These are phyloP conservation scores for Penicillium sp. DNA, from an alignment of 2,329 filamentous ascomycete genomes.

Conservation along the genomic window DNA sequence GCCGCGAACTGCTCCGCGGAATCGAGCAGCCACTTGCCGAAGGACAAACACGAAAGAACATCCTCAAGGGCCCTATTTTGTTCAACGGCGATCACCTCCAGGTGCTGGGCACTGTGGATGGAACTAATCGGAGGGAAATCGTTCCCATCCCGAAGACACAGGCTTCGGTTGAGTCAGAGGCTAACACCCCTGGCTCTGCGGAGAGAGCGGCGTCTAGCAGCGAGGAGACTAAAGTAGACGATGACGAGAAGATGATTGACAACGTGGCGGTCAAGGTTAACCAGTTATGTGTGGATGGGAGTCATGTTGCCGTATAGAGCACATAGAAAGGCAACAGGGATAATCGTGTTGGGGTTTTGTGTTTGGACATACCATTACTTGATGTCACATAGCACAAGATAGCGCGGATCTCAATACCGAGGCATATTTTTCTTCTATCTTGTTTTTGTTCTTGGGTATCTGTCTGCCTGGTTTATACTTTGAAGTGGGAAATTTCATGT, in stretches of 20 bases:
- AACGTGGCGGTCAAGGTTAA: conserved; percentile 1
- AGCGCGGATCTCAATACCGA: conserved; percentile 1
- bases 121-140: conserved; percentile 27
- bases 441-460: neutral
- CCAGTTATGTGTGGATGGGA: conserved; percentile 1
- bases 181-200: neutral
- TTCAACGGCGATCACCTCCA: conserved; percentile 33
- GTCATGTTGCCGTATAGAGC: conserved; percentile 3
- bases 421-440: neutral
- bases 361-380: neutral
- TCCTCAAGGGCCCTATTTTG: conserved; percentile 36
- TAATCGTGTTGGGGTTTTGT: neutral
- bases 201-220: neutral
- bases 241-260: conserved; percentile 5
- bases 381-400: neutral
- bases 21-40: conserved; percentile 28
- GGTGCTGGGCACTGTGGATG: conserved; percentile 34
- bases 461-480: neutral
- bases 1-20: conserved; percentile 31
- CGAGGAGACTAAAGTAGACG: neutral
- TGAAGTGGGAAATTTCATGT: neutral
- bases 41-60: conserved; percentile 23
- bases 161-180: neutral
- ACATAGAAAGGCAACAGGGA: conserved; percentile 1
- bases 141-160: conserved; percentile 24